These are phyloP conservation scores for Penium margaritaceum DNA, from an alignment of 139 green algal genomes.

Conservation along the genomic window DNA sequence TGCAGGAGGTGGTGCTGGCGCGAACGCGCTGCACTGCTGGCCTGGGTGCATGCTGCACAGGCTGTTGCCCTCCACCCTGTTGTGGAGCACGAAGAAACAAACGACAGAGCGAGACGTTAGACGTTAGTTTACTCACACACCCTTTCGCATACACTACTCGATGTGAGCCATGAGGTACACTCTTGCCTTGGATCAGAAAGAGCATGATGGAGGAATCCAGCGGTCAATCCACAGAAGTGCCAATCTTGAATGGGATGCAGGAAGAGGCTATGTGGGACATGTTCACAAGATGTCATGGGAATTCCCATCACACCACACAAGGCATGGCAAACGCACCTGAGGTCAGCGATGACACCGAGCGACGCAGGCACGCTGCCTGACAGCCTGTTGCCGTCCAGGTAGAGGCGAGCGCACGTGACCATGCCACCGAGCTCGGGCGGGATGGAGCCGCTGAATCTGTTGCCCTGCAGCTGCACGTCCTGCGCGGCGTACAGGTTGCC, in stretches of 20 bases:
- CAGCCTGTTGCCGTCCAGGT: neutral
- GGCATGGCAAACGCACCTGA: no score
- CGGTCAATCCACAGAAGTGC: no score
- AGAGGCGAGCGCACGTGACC: neutral
- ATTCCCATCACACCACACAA: no score
- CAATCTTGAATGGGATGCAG: no score
- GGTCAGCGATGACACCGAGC: neutral
- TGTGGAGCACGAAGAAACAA: neutral
- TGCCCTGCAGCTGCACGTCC: neutral
- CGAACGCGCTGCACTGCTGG: neutral
- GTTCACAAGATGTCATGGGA: no score
- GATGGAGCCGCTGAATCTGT: neutral
- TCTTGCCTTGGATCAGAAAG: no score
- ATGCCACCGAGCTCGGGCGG: neutral
- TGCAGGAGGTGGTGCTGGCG: neutral
- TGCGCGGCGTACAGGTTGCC: constrained; percentile 2
- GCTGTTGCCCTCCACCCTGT: neutral
- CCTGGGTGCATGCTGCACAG: constrained; percentile 2
- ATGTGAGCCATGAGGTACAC: no score
- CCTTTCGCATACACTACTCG: no score
- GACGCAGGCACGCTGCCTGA: neutral
- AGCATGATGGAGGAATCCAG: no score
- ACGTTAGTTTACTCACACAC: no score
- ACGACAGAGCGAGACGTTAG: no score
- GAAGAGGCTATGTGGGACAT: no score